Percentiles rank a stretch among this genome's conserved stretches.
These are phyloP conservation scores for Mercurialis annua DNA, from an alignment of 345 rosid species.

Conservation along the genomic window DNA sequence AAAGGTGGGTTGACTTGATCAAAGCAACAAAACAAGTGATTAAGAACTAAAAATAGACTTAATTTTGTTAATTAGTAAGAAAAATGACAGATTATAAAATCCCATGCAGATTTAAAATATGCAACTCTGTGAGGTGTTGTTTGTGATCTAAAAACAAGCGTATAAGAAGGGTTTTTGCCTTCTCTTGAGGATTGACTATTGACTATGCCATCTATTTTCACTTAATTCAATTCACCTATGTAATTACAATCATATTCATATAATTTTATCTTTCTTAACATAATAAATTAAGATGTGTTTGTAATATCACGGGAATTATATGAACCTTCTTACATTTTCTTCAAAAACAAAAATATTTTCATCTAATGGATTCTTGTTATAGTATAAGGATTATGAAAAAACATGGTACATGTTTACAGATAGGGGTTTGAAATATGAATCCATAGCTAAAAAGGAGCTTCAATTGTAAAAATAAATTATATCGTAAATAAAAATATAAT, in stretches of 20 bases:
- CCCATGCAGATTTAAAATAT: neutral
- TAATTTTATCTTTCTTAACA: neutral
- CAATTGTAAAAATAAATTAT: too few species aligned
- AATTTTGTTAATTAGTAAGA: neutral
- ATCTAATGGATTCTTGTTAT: too few species aligned
- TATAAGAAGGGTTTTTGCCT: neutral
- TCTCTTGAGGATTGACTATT: slow-evolving; percentile 6
- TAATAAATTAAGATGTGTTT: neutral
- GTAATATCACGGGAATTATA: slow-evolving; percentile 2
- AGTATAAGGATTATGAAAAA: too few species aligned
- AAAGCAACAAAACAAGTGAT: neutral
- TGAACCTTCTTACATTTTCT: neutral
- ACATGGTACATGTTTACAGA: too few species aligned
- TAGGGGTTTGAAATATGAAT: too few species aligned
- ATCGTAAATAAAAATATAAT: too few species aligned
- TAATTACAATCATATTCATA: neutral
- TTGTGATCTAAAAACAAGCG: slow-evolving; percentile 4
- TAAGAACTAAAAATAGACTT: neutral
- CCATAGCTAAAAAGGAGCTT: too few species aligned
- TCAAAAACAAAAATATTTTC: too few species aligned
- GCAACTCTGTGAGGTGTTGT: neutral
- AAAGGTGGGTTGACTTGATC: slow-evolving; percentile 29
- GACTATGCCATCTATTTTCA: slow-evolving; percentile 5
- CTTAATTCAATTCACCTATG: neutral
- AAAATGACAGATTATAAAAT: slow-evolving; percentile 13